Evolutionary conservation across 1,139 yeast genomes (phyloP).

Genomic region (Geotrichum phurueaensis): DNA sequence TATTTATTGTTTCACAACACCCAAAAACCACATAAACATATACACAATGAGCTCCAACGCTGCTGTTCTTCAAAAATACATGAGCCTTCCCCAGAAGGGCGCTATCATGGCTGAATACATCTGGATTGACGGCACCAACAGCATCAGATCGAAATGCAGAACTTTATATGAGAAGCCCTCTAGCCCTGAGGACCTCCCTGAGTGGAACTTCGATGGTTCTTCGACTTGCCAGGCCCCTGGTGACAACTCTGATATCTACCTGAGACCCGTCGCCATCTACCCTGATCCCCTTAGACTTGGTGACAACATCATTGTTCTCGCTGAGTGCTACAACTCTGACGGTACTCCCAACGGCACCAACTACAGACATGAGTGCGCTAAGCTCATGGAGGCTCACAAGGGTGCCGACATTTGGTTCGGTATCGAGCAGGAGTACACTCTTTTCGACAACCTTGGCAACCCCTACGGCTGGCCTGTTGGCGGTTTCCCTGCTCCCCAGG

Average conservation of each 20-base stretch:
- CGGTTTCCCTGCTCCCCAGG: conserved; percentile 99
- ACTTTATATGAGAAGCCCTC: conserved; percentile 67
- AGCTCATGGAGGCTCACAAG: conserved; percentile 89
- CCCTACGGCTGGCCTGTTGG: conserved; percentile 99
- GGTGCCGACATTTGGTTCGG: conserved; percentile 93
- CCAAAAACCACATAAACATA: neutral
- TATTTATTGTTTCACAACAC: neutral
- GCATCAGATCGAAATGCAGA: conserved; percentile 89
- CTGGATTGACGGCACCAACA: conserved; percentile 94
- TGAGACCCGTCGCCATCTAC: conserved; percentile 90
- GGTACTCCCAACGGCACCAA: conserved; percentile 98
- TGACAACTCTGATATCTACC: conserved; percentile 87
- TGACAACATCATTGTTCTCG: conserved; percentile 87
- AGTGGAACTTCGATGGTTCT: conserved; percentile 99
- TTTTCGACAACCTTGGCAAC: conserved; percentile 83
- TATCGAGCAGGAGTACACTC: conserved; percentile 96
- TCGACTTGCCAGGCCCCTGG: conserved; percentile 99
- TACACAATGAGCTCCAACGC: conserved; percentile 28
- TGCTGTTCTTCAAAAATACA: conserved; percentile 60
- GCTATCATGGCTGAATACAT: conserved; percentile 90
- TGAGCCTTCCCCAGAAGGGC: conserved; percentile 80
- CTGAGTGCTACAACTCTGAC: conserved; percentile 97
- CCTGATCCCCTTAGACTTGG: conserved; percentile 98
- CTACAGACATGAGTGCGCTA: conserved; percentile 97
- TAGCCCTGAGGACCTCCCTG: conserved; percentile 82